Percentiles rank a stretch among this genome's conserved stretches.
These are phyloP conservation scores for Boletus sp. DNA, from an alignment of 1,284 basidiomycete species.

Conservation along the genomic window DNA sequence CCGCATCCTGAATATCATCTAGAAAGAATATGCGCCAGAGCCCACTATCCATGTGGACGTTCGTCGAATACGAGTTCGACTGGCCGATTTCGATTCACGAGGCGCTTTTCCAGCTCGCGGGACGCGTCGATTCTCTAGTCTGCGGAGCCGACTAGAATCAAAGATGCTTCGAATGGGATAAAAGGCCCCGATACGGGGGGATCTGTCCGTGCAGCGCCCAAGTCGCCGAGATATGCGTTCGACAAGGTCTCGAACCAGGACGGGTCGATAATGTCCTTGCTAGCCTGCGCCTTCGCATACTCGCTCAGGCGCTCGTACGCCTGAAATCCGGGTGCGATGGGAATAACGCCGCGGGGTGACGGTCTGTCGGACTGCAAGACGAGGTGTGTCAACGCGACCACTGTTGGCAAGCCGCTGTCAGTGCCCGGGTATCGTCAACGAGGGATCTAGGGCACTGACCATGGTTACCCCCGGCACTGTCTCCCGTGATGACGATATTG, in stretches of 20 bases:
- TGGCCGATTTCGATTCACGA: background rate
- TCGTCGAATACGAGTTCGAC: constrained; percentile 27
- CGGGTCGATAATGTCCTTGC: constrained; percentile 4
- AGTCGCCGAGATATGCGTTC: too few species aligned
- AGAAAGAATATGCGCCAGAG: constrained; percentile 16
- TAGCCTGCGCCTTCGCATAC: too few species aligned
- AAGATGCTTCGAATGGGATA: constrained; percentile 16
- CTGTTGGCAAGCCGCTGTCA: too few species aligned
- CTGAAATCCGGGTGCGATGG: too few species aligned
- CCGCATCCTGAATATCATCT: constrained; percentile 13
- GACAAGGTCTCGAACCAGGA: background rate
- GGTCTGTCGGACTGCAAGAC: too few species aligned
- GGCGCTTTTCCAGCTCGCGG: constrained; percentile 5
- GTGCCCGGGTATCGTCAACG: too few species aligned
- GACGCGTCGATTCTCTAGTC: constrained; percentile 17
- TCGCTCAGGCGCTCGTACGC: too few species aligned
- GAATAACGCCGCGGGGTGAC: too few species aligned
- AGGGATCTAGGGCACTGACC: too few species aligned
- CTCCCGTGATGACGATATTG: too few species aligned
- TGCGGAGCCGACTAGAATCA: constrained; percentile 23
- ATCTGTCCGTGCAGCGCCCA: background rate
- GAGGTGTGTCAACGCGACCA: too few species aligned
- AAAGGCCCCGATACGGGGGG: constrained; percentile 22
- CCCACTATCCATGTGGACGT: constrained; percentile 27
- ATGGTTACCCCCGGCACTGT: too few species aligned